Conservation (phyloP, 208 protist genomes). For the Leishmania mexicana region DNA sequence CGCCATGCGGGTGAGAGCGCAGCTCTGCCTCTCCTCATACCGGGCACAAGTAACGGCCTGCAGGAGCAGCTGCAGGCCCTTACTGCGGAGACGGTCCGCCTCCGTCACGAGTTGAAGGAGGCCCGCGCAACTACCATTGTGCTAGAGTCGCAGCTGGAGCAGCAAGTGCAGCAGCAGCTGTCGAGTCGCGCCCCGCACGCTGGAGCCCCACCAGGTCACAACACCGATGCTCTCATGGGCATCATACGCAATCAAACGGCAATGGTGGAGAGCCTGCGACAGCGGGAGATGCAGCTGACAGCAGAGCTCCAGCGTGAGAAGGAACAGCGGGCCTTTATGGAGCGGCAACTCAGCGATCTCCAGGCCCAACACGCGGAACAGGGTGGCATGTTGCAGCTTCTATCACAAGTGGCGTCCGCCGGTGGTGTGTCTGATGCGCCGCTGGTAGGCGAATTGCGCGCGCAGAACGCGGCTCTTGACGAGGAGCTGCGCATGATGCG, state of each 20-base stretch:
- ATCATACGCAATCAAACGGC: constrained; percentile 75
- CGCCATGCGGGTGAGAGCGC: constrained; percentile 12
- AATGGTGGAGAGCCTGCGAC: constrained; percentile 79
- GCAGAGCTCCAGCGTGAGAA: constrained; percentile 61
- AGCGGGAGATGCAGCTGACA: constrained; percentile 69
- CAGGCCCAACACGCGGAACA: constrained; percentile 58
- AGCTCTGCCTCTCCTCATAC: constrained; percentile 11
- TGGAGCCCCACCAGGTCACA: constrained; percentile 7
- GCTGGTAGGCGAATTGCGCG: constrained; percentile 68
- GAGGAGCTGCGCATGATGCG: constrained; percentile 56
- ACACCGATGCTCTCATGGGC: constrained; percentile 42
- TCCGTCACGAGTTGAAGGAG: constrained; percentile 68
- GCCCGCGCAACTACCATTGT: constrained; percentile 66
- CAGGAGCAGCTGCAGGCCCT: constrained; percentile 63
- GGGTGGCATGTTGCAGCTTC: constrained; percentile 50
- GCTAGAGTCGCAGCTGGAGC: constrained; percentile 74
- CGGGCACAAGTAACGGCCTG: constrained; percentile 18
- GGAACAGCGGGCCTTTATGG: constrained; percentile 34
- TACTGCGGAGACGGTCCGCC: constrained; percentile 68
- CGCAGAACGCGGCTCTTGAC: constrained; percentile 54
- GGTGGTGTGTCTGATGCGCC: constrained; percentile 30
- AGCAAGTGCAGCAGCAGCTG: constrained; percentile 51
- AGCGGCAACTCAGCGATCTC: constrained; percentile 52
- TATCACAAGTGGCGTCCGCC: constrained; percentile 36
- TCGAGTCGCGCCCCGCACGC: not conserved